Conservation (phyloP, 306 rosid genomes). For the Amphicarpaea edgeworthii region DNA sequence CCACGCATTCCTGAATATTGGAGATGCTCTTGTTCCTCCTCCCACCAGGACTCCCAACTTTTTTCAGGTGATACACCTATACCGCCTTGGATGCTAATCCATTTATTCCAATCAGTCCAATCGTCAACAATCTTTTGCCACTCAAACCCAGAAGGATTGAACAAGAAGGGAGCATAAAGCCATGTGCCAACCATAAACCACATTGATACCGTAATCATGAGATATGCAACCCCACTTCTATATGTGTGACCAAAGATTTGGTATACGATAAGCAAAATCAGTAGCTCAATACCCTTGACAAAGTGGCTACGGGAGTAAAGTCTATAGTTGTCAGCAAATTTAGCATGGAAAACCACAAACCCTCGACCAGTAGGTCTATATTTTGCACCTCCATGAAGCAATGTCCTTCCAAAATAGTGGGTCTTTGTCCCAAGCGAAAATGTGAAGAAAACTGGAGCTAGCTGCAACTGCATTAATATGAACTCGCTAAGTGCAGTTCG, state of each 20-base stretch:
- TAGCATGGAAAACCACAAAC: conserved; percentile 98
- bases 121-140: conserved; percentile 99
- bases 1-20: conserved; percentile 89
- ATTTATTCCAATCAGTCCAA: conserved; percentile 99
- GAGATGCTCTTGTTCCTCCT: conserved; percentile 97
- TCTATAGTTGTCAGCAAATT: conserved; percentile 97
- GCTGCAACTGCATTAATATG: conserved; percentile 91
- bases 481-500: conserved; percentile 97
- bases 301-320: conserved; percentile 98
- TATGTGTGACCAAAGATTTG: conserved; percentile 84
- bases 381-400: conserved; percentile 98
- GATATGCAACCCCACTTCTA: conserved; percentile 81
- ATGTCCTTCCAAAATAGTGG: conserved; percentile 95
- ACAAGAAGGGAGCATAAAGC: conserved; percentile 70
- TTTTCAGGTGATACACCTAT: conserved; percentile 93
- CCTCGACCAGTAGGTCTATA: conserved; percentile 97
- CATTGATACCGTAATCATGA: conserved; percentile 87
- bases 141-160: conserved; percentile 99
- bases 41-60: conserved; percentile 99
- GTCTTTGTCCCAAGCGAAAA: conserved; percentile 97
- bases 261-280: conserved; percentile 86
- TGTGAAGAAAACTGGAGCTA: conserved; percentile 97
- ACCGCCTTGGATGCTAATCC: conserved; percentile 94
- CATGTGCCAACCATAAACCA: conserved; percentile 99
- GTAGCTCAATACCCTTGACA: conserved; percentile 96